Evolutionary conservation across 768 basidiomycete species (phyloP), one percentile per base, ranked within the genome.

Genomic region (Suillus sp.): DNA sequence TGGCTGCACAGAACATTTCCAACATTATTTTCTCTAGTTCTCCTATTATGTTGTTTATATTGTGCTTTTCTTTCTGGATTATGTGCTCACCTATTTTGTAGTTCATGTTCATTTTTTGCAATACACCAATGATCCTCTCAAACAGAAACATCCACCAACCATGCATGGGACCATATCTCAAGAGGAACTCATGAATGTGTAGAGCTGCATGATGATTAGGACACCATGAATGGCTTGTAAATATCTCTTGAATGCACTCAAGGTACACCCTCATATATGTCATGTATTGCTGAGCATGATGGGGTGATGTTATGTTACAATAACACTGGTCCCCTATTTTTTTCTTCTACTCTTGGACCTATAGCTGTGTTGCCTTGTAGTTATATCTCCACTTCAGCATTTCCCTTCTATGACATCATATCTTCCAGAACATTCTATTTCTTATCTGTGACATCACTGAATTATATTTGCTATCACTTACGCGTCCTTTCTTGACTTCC

Each of bases 131-230:
- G 11, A 71, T 59, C 3, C 70, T n/a, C 61, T 78, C 70, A 40
- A 76, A 75, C 1, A 71, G 70, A 61, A 77, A 78, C 48, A 72
- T 70, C 71, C 79, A 75, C 77, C 77, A 78, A 0, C 67, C 67
- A 62, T 75, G 71, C 35, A 72, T 65, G 10, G 78, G 79, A 0
- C 79, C 76, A 65, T 72, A 78, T 8, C 60, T 32, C 0, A 11
- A 18, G 2, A 78, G 55, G 60, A 71, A 75, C 1, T 69, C 62
- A 4, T 60, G 27, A 1, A 77, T 57, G 47, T 80, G 79, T 5
- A 78, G 59, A 1, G 72, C 66, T 37, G 70, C 54, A 54, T 80
- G 77, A 59, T 78, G 74, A 48, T 78, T 77, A 1, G 72, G 74
- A 4, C 59, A 20, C 47, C 70, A 61, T 0, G 10, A n/a, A 14